phyloP scores from a whole-genome alignment of 1,284 basidiomycete species.

The Caloboletus inedulis region DNA sequence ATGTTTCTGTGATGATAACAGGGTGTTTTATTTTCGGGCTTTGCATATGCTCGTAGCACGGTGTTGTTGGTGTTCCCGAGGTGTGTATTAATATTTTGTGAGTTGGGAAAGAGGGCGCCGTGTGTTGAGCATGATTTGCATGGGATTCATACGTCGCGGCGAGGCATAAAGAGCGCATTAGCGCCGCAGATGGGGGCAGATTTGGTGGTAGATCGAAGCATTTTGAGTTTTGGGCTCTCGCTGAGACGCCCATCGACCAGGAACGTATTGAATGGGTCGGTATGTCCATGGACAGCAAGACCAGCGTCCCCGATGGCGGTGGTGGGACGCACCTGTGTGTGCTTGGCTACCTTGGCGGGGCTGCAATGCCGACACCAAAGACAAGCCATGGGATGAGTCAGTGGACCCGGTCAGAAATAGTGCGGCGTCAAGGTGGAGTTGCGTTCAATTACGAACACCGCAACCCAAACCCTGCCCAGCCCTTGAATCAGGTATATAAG shows the following conservation, averaged over 20 bases:
- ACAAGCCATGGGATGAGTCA: too few relatives aligned
- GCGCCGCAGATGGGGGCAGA: constrained; percentile 8
- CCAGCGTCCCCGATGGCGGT: too few relatives aligned
- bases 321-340: too few relatives aligned
- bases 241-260: neutral
- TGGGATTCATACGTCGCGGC: neutral
- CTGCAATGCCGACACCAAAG: too few relatives aligned
- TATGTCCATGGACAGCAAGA: too few relatives aligned
- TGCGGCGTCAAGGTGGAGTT: too few relatives aligned
- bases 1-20: neutral
- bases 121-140: neutral
- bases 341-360: too few relatives aligned
- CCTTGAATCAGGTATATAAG: too few relatives aligned
- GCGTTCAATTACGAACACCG: too few relatives aligned
- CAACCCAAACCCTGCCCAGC: too few relatives aligned
- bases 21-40: neutral
- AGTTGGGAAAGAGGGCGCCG: neutral
- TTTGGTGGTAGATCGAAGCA: constrained; percentile 4
- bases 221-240: constrained; percentile 10
- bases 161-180: constrained; percentile 13
- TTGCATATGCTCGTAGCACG: constrained; percentile 9
- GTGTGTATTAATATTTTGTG: constrained; percentile 26
- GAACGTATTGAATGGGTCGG: too few relatives aligned
- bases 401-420: too few relatives aligned
- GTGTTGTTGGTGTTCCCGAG: constrained; percentile 2